Base-by-base conservation (phyloP, 257 asterid genomes). In the Nicotiana benthamiana region DNA sequence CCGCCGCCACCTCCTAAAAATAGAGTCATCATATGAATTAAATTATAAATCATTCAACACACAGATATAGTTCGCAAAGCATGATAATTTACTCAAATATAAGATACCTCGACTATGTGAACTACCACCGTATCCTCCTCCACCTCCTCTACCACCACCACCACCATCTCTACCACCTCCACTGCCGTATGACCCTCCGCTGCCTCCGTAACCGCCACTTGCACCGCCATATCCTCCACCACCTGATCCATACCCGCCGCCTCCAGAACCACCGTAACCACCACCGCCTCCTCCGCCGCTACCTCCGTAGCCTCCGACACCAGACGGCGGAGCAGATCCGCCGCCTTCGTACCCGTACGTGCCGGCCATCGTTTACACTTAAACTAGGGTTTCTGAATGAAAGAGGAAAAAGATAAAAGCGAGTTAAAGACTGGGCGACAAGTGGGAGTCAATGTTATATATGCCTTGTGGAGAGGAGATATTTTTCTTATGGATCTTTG, bases 81-180 rank as follows among this genome's bases (percentile, higher is more conserved):
- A 40, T 22, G 48, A 43, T 22, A 81, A 51, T 16, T 36, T 43
- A 22, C 22, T 43, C 59, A 70, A 70, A 70, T 43, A 34, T 52
- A 5, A 52, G n/a, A 70, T 51, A 92, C 96, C 97, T 88, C 97
- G 82, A 74, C 20, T 72, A 13, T 79, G 80, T 1, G 82, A 87
- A 83, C 84, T 84, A 78, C 93, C 93, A 6, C 94, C 92, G 66
- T 88, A 92, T 16, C 92, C 93, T 8, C 85, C 83, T 7, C 92
- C 89, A 30, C 90, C 90, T 13, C 89, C 83, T 20, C 88, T 83
- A 3, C 87, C 72, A 6, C 80, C 52, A 2, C 82, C 82, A 3
- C 72, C 62, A 34, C 30, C 7, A 3, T 80, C 75, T 4, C 84
- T 67, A 20, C 81, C 64, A 11, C 80, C 75, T 4, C 87, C 84